Base-by-base conservation (phyloP, 2,329 filamentous ascomycete species). In the Aureobasidium zeae region DNA sequence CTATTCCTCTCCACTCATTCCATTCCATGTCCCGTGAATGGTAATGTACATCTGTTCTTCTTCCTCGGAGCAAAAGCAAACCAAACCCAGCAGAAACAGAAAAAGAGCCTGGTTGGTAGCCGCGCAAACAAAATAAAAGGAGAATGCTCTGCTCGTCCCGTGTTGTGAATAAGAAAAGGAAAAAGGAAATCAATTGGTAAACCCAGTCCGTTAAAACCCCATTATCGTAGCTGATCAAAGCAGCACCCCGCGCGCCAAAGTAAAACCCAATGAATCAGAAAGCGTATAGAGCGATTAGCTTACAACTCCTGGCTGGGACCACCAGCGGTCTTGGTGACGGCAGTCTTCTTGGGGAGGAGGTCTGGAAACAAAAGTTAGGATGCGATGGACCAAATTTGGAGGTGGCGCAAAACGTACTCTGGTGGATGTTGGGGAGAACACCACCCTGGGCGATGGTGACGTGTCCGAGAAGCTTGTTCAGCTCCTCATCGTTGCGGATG, bases 401-500 rank as follows among this genome's bases (percentile, higher is more conserved):
- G n/a, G 31, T 35, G 31, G 33, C 51, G 21, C 46, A 38, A 49
- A 54, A 77, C 86, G 58, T 79, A 94, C 86, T 94, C 73, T 91
- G 85, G 76, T 94, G 86, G 58, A 94, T 94, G 79, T 94, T 93
- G 69, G 87, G 88, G 53, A 94, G 77, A 56, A 94, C 87, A 88
- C 86, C 86, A 74, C 86, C 87, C 73, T 94, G 88, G 66, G 88
- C 87, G 61, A 94, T 94, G 65, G 87, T 95, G 70, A 94, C 87
- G 66, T 94, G 86, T 47, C 88, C 88, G 53, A 94, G 77, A 51
- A 94, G 82, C 79, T 94, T 96, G 84, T 96, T 95, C 84, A 96
- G 70, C 73, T 98, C 91, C 79, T 96, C 89, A 69, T 96, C 89
- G 74, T 95, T 95, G 63, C 91, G 83, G 75, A 98, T 98, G 71